phyloP scores from a whole-genome alignment of 208 protist genomes.

The Trypanosoma rangeli region DNA sequence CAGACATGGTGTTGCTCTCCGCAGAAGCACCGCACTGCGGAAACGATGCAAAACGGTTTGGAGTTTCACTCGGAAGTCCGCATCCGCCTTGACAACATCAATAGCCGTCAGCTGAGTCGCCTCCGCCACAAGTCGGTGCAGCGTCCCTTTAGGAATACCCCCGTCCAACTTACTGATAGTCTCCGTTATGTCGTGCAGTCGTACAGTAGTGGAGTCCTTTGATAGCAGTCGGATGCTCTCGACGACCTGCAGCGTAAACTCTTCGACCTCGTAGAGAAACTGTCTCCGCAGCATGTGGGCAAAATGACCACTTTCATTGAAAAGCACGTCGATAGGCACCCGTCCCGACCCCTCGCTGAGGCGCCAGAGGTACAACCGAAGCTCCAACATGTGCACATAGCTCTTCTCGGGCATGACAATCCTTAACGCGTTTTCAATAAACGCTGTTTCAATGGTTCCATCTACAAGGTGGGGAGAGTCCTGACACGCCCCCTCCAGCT shows the following conservation, averaged over 20 bases:
- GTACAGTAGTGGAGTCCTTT: slow-evolving; percentile 39
- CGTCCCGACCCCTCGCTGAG: slow-evolving; percentile 13
- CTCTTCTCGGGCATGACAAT: slow-evolving; percentile 67
- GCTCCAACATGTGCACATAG: slow-evolving; percentile 63
- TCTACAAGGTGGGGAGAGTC: background rate
- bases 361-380: slow-evolving; percentile 64
- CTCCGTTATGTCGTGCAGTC: slow-evolving; percentile 41
- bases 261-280: slow-evolving; percentile 69
- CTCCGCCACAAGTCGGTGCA: slow-evolving; percentile 55
- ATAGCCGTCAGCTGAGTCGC: slow-evolving; percentile 58
- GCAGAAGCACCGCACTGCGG: slow-evolving; percentile 64
- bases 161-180: slow-evolving; percentile 46
- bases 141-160: slow-evolving; percentile 40
- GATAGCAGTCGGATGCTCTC: slow-evolving; percentile 56
- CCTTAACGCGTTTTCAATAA: slow-evolving; percentile 37
- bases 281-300: slow-evolving; percentile 61
- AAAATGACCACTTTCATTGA: slow-evolving; percentile 65
- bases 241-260: slow-evolving; percentile 70
- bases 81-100: slow-evolving; percentile 56
- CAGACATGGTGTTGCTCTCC: slow-evolving; percentile 43
- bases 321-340: slow-evolving; percentile 33
- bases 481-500: slow-evolving; percentile 32
- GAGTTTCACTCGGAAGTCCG: slow-evolving; percentile 36
- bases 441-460: slow-evolving; percentile 1
- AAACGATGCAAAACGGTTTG: slow-evolving; percentile 57